A percentile compares a stretch with the other conserved stretches of the same genome.
phyloP scores from a whole-genome alignment of 139 green algal species.

The Chlorella sp. region DNA sequence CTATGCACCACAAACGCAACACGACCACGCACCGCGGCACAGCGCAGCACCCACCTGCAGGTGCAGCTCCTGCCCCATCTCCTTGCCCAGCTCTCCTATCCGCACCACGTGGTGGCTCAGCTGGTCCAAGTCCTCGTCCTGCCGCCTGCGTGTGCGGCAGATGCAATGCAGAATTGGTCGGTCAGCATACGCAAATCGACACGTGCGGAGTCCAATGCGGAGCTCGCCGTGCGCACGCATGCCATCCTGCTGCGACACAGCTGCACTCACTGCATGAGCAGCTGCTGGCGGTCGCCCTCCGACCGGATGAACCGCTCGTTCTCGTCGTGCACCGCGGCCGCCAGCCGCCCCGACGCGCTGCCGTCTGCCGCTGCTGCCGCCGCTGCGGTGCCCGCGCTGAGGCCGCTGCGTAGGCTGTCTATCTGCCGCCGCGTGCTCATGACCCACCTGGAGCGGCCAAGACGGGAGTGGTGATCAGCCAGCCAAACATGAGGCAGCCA shows the following conservation, averaged over 20 bases:
- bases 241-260: neutral
- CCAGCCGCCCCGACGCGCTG: slow-evolving; percentile 38
- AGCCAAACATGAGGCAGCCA: too few species aligned
- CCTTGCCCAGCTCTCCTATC: slow-evolving; percentile 78
- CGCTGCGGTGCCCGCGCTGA: slow-evolving; percentile 48
- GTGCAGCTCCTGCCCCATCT: slow-evolving; percentile 85
- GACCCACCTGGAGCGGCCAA: slow-evolving; percentile 58
- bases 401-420: neutral
- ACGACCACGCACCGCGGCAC: too few species aligned
- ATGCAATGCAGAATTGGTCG: neutral
- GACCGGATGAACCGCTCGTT: slow-evolving; percentile 74
- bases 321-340: slow-evolving; percentile 45
- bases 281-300: slow-evolving; percentile 70
- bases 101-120: slow-evolving; percentile 75
- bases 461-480: too few species aligned
- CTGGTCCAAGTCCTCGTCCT: slow-evolving; percentile 81
- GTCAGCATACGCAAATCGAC: too few species aligned
- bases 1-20: too few species aligned
- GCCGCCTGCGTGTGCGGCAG: slow-evolving; percentile 55
- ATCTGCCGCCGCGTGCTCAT: slow-evolving; percentile 47
- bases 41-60: slow-evolving; percentile 18
- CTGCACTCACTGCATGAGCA: slow-evolving; percentile 66
- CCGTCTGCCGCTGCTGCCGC: neutral
- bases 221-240: neutral
- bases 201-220: too few species aligned